Conservation (phyloP, 1,139 yeast species). For the Magnusiomyces suaveolens region DNA sequence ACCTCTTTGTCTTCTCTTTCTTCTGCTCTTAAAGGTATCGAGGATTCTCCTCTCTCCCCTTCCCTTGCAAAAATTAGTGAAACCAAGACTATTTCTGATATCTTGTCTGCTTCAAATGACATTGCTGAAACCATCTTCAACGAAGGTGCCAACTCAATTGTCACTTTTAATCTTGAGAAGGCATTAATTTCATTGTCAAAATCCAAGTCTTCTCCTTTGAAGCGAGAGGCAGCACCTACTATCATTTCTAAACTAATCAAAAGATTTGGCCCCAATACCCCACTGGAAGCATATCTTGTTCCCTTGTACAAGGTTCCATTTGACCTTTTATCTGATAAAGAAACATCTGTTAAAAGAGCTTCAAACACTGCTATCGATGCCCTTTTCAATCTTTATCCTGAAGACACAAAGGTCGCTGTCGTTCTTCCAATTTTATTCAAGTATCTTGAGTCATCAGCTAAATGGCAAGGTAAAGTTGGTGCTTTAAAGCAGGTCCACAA, state of each 20-base stretch:
- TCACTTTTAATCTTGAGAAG: constrained; percentile 58
- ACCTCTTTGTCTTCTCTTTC: constrained; percentile 65
- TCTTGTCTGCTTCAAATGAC: constrained; percentile 50
- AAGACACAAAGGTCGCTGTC: constrained; percentile 68
- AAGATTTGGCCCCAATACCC: constrained; percentile 49
- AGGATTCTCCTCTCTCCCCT: constrained; percentile 59
- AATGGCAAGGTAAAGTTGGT: constrained; percentile 86
- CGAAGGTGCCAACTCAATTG: constrained; percentile 42
- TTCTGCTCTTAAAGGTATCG: constrained; percentile 61
- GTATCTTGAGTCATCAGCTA: constrained; percentile 73
- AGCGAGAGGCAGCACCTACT: constrained; percentile 67
- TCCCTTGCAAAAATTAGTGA: constrained; percentile 47
- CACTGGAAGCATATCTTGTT: constrained; percentile 60
- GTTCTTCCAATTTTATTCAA: constrained; percentile 51
- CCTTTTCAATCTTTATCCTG: constrained; percentile 57
- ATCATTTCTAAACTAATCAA: constrained; percentile 60
- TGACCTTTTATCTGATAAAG: constrained; percentile 76
- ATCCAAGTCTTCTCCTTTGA: constrained; percentile 61
- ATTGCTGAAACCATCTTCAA: constrained; percentile 43
- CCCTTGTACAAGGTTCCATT: constrained; percentile 47
- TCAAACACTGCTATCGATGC: constrained; percentile 50
- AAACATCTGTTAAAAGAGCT: constrained; percentile 71
- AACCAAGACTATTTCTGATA: constrained; percentile 53
- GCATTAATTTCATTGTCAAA: constrained; percentile 56
- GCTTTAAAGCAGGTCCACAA: constrained; percentile 66